Evolutionary conservation across 352 stramenopile species (phyloP).

Genomic region (Pythium folliculosum): DNA sequence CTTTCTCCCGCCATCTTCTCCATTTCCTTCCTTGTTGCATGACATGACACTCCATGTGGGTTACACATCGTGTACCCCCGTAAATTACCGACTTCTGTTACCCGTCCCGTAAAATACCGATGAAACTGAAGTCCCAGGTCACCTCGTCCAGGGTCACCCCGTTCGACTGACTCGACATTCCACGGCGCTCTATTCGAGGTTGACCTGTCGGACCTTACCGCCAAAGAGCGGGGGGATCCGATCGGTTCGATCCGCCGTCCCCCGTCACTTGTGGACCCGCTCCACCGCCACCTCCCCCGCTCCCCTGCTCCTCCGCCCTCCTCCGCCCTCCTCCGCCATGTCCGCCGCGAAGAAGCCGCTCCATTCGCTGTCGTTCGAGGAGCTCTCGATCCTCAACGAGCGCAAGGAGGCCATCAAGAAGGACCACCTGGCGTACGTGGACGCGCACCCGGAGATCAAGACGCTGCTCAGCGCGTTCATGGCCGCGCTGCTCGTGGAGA

Average conservation of each 20-base stretch:
- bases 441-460: conserved; percentile 88
- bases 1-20: background rate
- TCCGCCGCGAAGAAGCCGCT: conserved; percentile 54
- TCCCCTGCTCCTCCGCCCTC: too few relatives aligned
- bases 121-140: background rate
- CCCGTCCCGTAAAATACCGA: background rate
- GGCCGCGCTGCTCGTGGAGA: conserved; percentile 82
- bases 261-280: conserved; percentile 8
- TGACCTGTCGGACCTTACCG: conserved; percentile 3
- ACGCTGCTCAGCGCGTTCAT: conserved; percentile 89
- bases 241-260: background rate
- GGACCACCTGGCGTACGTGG: conserved; percentile 81
- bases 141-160: conserved; percentile 2
- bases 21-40: background rate
- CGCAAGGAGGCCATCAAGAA: conserved; percentile 87
- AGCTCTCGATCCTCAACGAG: conserved; percentile 84
- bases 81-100: background rate
- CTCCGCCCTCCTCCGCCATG: background rate
- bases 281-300: too few relatives aligned
- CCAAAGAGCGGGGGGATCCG: background rate
- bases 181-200: conserved; percentile 11
- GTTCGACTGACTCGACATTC: background rate
- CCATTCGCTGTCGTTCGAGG: conserved; percentile 79
- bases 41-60: background rate
- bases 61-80: background rate